Evolutionary conservation across 2,329 filamentous ascomycete genomes (phyloP).

Genomic region (Metarhizium album): DNA sequence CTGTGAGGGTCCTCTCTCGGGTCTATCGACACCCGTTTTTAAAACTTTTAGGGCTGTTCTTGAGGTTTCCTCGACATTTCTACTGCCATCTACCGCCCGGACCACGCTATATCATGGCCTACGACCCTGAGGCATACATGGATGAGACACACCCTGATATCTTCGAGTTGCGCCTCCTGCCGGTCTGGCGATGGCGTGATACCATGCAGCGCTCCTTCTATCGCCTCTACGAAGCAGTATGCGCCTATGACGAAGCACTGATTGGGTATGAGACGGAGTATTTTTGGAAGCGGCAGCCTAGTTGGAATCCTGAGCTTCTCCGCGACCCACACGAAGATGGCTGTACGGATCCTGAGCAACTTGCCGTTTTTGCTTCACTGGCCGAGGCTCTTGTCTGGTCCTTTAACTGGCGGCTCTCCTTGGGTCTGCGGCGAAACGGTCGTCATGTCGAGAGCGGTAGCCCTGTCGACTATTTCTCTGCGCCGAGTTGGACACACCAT

Average conservation of each 20-base stretch:
- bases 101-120: constrained; percentile 10
- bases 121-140: constrained; percentile 4
- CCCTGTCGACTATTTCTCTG: background rate
- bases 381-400: constrained; percentile 13
- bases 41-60: background rate
- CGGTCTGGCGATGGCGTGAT: constrained; percentile 15
- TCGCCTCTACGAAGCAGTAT: constrained; percentile 18
- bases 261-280: constrained; percentile 18
- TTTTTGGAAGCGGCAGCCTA: constrained; percentile 13
- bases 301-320: constrained; percentile 11
- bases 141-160: background rate
- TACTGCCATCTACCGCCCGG: constrained; percentile 3
- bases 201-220: constrained; percentile 17
- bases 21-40: background rate
- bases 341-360: constrained; percentile 12
- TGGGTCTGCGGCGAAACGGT: constrained; percentile 11
- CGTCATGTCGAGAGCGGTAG: background rate
- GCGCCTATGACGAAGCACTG: constrained; percentile 13
- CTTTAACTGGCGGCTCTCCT: constrained; percentile 15
- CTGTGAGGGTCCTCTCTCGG: background rate
- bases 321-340: constrained; percentile 9
- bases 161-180: background rate
- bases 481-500: background rate
- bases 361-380: constrained; percentile 14
- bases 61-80: background rate